A percentile compares a stretch with the other conserved stretches of the same genome.
phyloP scores from a whole-genome alignment of 306 rosid genomes.

The Quercus engelmannii region DNA sequence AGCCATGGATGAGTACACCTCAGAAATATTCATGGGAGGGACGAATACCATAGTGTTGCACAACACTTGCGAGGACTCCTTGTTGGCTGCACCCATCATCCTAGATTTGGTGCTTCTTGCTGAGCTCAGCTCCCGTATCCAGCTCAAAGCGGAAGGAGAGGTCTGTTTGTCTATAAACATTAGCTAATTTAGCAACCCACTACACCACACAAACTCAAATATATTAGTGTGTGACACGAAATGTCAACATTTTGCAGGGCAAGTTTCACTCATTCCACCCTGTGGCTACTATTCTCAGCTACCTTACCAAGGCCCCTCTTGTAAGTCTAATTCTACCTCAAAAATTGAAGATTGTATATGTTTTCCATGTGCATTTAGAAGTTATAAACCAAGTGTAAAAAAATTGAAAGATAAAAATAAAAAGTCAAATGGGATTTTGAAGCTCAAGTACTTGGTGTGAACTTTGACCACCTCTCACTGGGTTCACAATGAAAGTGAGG shows the following conservation, averaged over 20 bases:
- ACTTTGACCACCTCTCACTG: neutral
- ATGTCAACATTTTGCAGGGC: slow-evolving; percentile 44
- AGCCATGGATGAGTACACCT: slow-evolving; percentile 98
- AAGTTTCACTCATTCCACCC: slow-evolving; percentile 98
- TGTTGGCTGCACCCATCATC: slow-evolving; percentile 93
- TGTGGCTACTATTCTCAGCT: slow-evolving; percentile 90
- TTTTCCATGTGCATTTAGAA: neutral
- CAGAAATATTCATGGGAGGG: slow-evolving; percentile 99
- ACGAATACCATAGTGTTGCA: slow-evolving; percentile 86
- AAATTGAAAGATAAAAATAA: neutral
- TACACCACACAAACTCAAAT: neutral
- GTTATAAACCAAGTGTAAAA: neutral
- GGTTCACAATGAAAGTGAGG: neutral
- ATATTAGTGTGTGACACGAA: neutral
- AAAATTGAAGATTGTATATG: neutral
- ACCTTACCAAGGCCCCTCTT: slow-evolving; percentile 95
- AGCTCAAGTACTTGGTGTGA: too few relatives aligned
- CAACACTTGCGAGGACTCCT: slow-evolving; percentile 99
- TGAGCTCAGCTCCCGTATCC: slow-evolving; percentile 93
- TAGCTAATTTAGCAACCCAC: neutral
- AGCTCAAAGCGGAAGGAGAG: slow-evolving; percentile 88
- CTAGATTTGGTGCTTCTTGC: slow-evolving; percentile 97
- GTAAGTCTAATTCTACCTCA: slow-evolving; percentile 42
- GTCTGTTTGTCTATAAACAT: slow-evolving; percentile 23
- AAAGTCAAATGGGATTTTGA: neutral